Conservation (phyloP, 495 filamentous ascomycete species). For the Tetracladium setigerum region DNA sequence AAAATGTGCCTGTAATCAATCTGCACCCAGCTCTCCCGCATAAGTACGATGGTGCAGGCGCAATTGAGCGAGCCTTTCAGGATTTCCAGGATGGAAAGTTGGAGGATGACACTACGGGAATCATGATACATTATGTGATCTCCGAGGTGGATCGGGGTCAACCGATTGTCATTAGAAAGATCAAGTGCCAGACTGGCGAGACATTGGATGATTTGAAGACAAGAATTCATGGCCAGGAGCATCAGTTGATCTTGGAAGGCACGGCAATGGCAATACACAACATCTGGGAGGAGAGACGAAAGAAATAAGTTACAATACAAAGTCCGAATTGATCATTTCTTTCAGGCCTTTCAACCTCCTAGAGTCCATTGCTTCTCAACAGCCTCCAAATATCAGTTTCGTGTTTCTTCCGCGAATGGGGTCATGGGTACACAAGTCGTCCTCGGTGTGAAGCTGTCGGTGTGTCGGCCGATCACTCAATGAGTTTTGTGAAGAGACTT, state of each 20-base stretch:
- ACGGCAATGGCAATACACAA: conserved; percentile 48
- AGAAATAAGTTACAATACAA: no score
- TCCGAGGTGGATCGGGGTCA: conserved; percentile 75
- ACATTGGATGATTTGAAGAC: conserved; percentile 56
- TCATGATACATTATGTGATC: conserved; percentile 87
- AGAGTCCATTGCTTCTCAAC: no score
- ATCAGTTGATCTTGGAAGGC: conserved; percentile 61
- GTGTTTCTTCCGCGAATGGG: no score
- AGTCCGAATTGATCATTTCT: no score
- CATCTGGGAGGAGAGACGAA: conserved; percentile 30
- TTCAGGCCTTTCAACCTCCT: no score
- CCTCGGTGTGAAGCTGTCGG: no score
- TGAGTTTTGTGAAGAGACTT: no score
- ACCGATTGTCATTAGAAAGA: conserved; percentile 64
- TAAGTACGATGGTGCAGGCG: conserved; percentile 69
- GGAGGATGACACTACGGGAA: conserved; percentile 63
- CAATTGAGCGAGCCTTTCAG: conserved; percentile 70
- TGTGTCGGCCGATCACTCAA: no score
- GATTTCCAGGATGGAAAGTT: conserved; percentile 67
- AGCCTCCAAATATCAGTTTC: no score
- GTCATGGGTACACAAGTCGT: no score
- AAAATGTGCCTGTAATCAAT: conserved; percentile 71
- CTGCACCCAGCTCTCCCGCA: conserved; percentile 68
- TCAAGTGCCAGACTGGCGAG: conserved; percentile 62
- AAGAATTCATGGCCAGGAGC: conserved; percentile 65